Conservation (phyloP, 108 stramenopile genomes). For the Cyclotella sp. region DNA sequence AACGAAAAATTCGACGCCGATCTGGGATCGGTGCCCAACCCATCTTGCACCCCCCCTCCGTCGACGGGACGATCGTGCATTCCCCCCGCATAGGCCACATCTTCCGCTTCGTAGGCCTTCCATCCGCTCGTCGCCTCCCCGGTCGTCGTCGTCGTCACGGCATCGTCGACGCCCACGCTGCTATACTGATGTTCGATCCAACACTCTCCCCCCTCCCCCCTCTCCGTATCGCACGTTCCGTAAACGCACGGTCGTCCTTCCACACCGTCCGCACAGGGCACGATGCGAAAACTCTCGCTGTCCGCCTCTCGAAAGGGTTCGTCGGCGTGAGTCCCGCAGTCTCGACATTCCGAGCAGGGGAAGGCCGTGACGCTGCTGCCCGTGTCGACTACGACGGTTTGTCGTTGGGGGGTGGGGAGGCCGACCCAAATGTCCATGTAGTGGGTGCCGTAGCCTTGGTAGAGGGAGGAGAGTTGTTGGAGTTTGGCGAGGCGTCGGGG, state of each 20-base stretch:
- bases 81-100: constrained; percentile 46
- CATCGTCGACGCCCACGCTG: neutral
- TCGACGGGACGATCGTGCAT: constrained; percentile 26
- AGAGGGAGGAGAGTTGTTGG: constrained; percentile 38
- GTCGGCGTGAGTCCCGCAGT: constrained; percentile 72
- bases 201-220: constrained; percentile 24
- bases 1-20: constrained; percentile 24
- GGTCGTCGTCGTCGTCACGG: constrained; percentile 20
- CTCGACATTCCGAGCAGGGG: constrained; percentile 66
- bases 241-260: constrained; percentile 45
- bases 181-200: constrained; percentile 26
- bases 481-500: constrained; percentile 15
- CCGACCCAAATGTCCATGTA: constrained; percentile 79
- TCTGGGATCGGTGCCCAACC: constrained; percentile 1
- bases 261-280: neutral
- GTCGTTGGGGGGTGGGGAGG: constrained; percentile 75
- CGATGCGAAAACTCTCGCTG: constrained; percentile 39
- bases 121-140: constrained; percentile 5
- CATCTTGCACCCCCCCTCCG: neutral
- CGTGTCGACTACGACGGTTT: constrained; percentile 81
- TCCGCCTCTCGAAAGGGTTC: constrained; percentile 49
- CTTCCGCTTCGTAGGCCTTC: constrained; percentile 44
- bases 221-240: neutral
- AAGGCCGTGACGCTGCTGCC: constrained; percentile 78
- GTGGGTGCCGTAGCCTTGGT: constrained; percentile 63